Evolutionary conservation across 768 basidiomycete species (phyloP), one percentile per base, ranked within the genome.

Genomic region (Naganishia antarctica): DNA sequence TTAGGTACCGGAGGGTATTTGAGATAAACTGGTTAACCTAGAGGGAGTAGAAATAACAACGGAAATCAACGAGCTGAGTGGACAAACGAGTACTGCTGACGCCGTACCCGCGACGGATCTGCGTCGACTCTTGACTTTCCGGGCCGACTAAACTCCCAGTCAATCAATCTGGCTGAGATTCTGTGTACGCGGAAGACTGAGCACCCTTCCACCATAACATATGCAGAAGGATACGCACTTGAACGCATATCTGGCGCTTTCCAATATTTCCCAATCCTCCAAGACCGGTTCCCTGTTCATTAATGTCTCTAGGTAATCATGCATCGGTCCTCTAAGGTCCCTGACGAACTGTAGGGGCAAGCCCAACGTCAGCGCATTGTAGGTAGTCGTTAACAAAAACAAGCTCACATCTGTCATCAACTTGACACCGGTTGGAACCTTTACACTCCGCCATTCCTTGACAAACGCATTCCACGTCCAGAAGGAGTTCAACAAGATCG

Each of bases 381-480:
- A n/a, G n/a, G n/a, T n/a, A n/a, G n/a, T n/a, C n/a, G n/a, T n/a
- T n/a, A n/a, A n/a, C n/a, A n/a, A n/a, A n/a, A n/a, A n/a, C n/a
- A n/a, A n/a, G n/a, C 60, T 53, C 21, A 62, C 65, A 25, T 67
- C 70, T 26, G 63, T 66, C 75, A 76, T 76, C 18, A 75, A 68
- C 29, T 70, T 63, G 37, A 65, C 65, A 1, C 75, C 75, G 5
- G 66, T 66, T 0, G 75, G 62, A 8, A 76, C 50, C 58, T 75
- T 75, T n/a, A 77, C 73, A 9, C 68, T 70, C 7, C 73, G 61
- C 73, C 72, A 75, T 61, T 77, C 76, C 53, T 75, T 75, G 25
- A 75, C 73, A 15, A 77, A 64, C 12, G 74, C 74, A 50, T 75
- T 77, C 71, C 75, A 73, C 13, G 73, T 74, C 76, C 76, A 77